Percentiles rank a stretch among this genome's conserved stretches.
These are phyloP conservation scores for Fusarium heterosporum DNA, from an alignment of 2,329 filamentous ascomycete genomes.

Conservation along the genomic window DNA sequence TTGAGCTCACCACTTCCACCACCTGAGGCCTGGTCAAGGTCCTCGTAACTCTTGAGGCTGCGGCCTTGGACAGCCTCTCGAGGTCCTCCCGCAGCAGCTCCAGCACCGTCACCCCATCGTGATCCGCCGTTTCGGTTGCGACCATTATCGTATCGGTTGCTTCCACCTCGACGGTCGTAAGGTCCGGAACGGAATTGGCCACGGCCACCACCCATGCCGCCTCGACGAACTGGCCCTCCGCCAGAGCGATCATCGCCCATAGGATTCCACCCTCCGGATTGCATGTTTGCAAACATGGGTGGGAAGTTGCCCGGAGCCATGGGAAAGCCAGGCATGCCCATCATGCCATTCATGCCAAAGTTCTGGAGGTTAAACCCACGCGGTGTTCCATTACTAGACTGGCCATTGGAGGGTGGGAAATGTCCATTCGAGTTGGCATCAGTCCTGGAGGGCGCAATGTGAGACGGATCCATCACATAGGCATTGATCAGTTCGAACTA, in stretches of 20 bases:
- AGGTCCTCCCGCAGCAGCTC: constrained; percentile 82
- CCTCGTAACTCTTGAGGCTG: constrained; percentile 96
- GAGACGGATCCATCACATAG: constrained; percentile 93
- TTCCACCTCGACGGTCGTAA: constrained; percentile 75
- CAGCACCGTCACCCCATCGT: constrained; percentile 80
- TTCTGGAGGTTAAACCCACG: constrained; percentile 90
- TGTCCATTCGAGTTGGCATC: constrained; percentile 97
- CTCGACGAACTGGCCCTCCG: constrained; percentile 79
- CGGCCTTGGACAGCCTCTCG: constrained; percentile 92
- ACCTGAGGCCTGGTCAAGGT: constrained; percentile 86
- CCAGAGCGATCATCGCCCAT: constrained; percentile 68
- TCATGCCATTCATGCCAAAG: constrained; percentile 70
- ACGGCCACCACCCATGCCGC: constrained; percentile 64
- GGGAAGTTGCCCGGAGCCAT: constrained; percentile 61
- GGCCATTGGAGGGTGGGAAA: constrained; percentile 84
- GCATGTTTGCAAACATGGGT: constrained; percentile 66
- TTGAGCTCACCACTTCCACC: constrained; percentile 86
- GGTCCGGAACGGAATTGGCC: constrained; percentile 75
- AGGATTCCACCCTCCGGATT: constrained; percentile 63
- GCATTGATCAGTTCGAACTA: constrained; percentile 91
- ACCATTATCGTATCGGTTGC: constrained; percentile 63
- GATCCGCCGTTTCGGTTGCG: constrained; percentile 64
- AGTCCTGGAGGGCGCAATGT: constrained; percentile 92
- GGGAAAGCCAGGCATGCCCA: constrained; percentile 71
- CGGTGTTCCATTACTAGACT: constrained; percentile 84